These are phyloP conservation scores for Thielaviopsis populi DNA, from an alignment of 2,329 filamentous ascomycete species.

Conservation along the genomic window DNA sequence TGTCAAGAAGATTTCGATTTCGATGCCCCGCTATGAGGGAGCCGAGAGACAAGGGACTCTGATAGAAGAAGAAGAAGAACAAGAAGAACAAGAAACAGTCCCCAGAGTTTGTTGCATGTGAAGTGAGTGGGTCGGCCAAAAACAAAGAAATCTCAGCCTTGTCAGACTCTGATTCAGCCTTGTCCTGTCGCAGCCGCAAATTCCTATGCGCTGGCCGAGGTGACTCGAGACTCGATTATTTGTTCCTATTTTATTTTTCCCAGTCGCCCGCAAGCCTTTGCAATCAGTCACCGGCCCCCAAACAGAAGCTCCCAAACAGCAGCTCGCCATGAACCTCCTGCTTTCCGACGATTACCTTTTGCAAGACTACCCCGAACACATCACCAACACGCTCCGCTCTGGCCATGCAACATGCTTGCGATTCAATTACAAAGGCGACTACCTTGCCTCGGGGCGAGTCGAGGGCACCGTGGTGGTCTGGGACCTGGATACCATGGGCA, in stretches of 20 bases:
- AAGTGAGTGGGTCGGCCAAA: neutral
- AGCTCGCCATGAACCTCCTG: conserved; percentile 39
- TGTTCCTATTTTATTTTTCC: neutral
- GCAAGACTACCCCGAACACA: conserved; percentile 77
- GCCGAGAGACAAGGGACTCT: neutral
- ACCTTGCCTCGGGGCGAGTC: conserved; percentile 81
- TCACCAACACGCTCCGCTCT: conserved; percentile 71
- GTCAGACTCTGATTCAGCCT: conserved; percentile 16
- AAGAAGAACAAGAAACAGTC: too few species aligned
- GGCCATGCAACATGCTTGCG: conserved; percentile 54
- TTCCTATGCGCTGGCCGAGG: neutral
- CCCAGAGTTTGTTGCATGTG: neutral
- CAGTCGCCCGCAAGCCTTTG: neutral
- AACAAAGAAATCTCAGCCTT: conserved; percentile 15
- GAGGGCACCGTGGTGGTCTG: conserved; percentile 93
- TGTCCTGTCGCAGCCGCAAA: neutral
- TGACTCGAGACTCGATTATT: neutral
- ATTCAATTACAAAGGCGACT: conserved; percentile 90
- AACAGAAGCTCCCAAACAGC: neutral
- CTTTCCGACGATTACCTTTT: conserved; percentile 49
- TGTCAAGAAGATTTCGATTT: neutral
- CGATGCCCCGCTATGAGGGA: conserved; percentile 8
- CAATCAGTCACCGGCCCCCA: neutral
- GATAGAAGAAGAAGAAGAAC: neutral
- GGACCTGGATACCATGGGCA: conserved; percentile 93